Percentiles rank a stretch among this genome's conserved stretches.
Evolutionary conservation across 805 yeast genomes (phyloP).

Genomic region (Saturnispora saitoi): DNA sequence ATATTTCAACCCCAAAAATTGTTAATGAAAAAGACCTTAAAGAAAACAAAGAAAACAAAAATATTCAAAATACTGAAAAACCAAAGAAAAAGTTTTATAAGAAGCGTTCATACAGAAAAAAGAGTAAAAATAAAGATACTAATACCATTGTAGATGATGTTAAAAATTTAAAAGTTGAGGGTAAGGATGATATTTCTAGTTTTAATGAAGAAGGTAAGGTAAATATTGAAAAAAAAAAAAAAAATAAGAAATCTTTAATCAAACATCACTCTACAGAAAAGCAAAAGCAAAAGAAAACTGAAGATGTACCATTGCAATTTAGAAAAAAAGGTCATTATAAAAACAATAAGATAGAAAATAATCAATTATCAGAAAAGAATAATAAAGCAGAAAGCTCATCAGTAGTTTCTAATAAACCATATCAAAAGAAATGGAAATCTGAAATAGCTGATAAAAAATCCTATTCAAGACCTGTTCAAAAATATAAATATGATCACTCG

Average conservation of each 20-base stretch:
- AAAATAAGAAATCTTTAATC: neutral
- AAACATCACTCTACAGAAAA: neutral
- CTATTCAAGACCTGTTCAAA: neutral
- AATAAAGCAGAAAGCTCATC: neutral
- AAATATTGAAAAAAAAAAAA: neutral
- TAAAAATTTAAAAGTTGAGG: neutral
- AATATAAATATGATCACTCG: neutral
- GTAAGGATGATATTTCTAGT: neutral
- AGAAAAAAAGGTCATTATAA: slow-evolving; percentile 5
- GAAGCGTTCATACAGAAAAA: neutral
- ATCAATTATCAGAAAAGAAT: neutral
- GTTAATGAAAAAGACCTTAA: neutral
- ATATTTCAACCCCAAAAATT: neutral
- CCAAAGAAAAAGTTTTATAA: neutral
- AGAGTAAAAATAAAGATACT: neutral
- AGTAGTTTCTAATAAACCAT: neutral
- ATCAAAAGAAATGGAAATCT: neutral
- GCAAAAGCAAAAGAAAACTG: neutral
- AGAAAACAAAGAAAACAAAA: too few relatives aligned
- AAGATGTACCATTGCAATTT: neutral
- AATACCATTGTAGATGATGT: neutral
- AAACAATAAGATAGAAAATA: neutral
- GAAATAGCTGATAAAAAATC: neutral
- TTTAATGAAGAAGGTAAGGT: neutral
- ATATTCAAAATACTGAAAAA: too few relatives aligned